Conservation (phyloP, 441 rosid species). For the Daphne laureola region DNA sequence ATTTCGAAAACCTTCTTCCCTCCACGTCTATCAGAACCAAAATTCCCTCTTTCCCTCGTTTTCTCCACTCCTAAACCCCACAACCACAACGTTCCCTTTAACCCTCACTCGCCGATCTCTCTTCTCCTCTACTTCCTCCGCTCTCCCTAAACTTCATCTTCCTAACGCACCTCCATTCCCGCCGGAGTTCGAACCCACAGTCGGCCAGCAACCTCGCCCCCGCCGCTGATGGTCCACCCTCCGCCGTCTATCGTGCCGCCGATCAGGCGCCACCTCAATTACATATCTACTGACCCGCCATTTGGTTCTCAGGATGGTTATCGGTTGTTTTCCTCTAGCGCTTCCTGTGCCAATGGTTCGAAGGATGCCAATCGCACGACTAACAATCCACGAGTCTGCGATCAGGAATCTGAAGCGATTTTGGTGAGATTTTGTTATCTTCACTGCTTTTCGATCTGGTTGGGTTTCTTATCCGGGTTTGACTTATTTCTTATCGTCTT, state of each 20-base stretch:
- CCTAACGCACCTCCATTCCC: constrained; percentile 30
- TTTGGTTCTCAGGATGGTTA: constrained; percentile 60
- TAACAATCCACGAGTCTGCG: constrained; percentile 21
- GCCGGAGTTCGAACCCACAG: constrained; percentile 42
- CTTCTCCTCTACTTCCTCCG: constrained; percentile 6
- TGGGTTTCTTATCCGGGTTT: too few species aligned
- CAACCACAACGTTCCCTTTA: constrained; percentile 14
- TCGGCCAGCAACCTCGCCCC: constrained; percentile 24
- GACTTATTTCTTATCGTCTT: too few species aligned
- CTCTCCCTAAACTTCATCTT: constrained; percentile 9
- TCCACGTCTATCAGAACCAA: constrained; percentile 81
- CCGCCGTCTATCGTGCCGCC: constrained; percentile 45
- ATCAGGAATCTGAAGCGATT: constrained; percentile 56
- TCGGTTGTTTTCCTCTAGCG: constrained; percentile 48
- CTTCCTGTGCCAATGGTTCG: constrained; percentile 11
- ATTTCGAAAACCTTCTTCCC: constrained; percentile 45
- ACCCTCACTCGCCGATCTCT: constrained; percentile 9
- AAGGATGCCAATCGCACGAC: constrained; percentile 8
- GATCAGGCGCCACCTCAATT: constrained; percentile 68
- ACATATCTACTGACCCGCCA: constrained; percentile 66
- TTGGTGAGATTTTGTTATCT: constrained; percentile 44
- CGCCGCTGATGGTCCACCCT: constrained; percentile 21
- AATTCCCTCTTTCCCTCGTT: constrained; percentile 89
- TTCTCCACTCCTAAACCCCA: constrained; percentile 19
- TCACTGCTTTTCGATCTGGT: too few species aligned